Base-by-base conservation (phyloP, 1,284 basidiomycete genomes). In the Meripilus lineatus region DNA sequence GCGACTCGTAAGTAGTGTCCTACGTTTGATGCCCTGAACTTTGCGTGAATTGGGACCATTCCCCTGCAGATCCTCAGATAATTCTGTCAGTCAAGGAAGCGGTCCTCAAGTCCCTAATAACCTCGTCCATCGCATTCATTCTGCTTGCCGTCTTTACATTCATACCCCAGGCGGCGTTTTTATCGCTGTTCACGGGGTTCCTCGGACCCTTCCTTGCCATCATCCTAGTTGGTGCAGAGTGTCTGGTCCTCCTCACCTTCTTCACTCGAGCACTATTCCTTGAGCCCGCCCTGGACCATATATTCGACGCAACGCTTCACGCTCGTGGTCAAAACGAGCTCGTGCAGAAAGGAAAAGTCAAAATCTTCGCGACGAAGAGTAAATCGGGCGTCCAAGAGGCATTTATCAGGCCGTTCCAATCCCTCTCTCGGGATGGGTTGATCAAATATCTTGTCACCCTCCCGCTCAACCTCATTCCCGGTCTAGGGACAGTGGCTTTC, bases 401-500 rank as follows among this genome's bases (percentile, higher is more conserved):
- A 20, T 48, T 72, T 22, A 56, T 66, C 20, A 56, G 58, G 39
- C 69, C 69, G 3, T 53, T 71, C 23, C 60, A 63, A 40, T 62
- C 57, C 32, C 58, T 62, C 35, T 61, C 58, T 18, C 37, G 44
- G 22, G 53, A 57, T 28, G 54, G 58, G 32, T 40, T 62, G 30
- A 28, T 57, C 17, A 49, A 53, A 17, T 83, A 82, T 52, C 47
- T 81, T 33, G 46, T 80, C 26, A 72, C 77, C 1, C 65, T 83
- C 2, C 81, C 80, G 11, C 66, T 83, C 35, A 87, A 86, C 62
- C 65, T 79, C 32, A 72, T 89, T 25, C 85, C 85, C 0, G 69
- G 77, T 8, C 68, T 86, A 25, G 84, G 84, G 7, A 85, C 84
- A 1, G 73, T 69, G 6, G 61, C 81, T 47, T 88, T 88, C 66